Base-by-base conservation (phyloP, 108 stramenopile species). In the Nitzschia sp. region DNA sequence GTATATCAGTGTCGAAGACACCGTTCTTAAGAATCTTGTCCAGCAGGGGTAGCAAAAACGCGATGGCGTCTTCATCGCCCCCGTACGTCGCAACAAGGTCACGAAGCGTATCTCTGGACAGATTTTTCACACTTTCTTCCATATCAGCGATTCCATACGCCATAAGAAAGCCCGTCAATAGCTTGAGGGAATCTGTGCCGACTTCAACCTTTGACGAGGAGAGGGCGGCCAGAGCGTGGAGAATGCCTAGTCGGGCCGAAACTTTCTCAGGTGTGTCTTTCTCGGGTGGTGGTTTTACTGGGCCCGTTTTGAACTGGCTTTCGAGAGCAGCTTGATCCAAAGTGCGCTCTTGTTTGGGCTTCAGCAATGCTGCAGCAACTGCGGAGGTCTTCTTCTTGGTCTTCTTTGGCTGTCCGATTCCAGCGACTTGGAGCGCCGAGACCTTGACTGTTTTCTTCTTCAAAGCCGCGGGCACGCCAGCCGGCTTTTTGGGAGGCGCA, bases 141-240 rank as follows among this genome's bases (percentile, higher is more conserved):
- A 72, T 66, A 71, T 96, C 95, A 8, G 90, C 92, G 36, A 93
- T 85, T 23, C 91, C 92, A 74, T 78, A 96, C 33, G 91, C 82
- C 71, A 89, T 84, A 1, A 96, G 76, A 67, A 96, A 96, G 11
- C 80, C 72, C 65, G 90, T 77, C 13, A 96, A 65, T 27, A 90
- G 69, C 54, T 81, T 85, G 38, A 96, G 73, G 19, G 82, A 56
- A 19, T 74, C 49, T 54, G 76, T 59, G 47, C 90, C 86, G 18
- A 96, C 65, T 25, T 75, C 36, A 30, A 92, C 75, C 2, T 84
- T 80, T n/a, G 84, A 54, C 17, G 77, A 66, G 8, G 94, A 83
- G 46, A 91, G 68, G n/a, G 86, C 74, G 35, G 79, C 72, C 32
- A 95, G 59, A 18, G 87, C 85, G 36, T 76, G 62, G n/a, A 95